Evolutionary conservation across 139 green algal species (phyloP), one percentile per base, ranked within the genome.

Genomic region (Coelastrella sp.): DNA sequence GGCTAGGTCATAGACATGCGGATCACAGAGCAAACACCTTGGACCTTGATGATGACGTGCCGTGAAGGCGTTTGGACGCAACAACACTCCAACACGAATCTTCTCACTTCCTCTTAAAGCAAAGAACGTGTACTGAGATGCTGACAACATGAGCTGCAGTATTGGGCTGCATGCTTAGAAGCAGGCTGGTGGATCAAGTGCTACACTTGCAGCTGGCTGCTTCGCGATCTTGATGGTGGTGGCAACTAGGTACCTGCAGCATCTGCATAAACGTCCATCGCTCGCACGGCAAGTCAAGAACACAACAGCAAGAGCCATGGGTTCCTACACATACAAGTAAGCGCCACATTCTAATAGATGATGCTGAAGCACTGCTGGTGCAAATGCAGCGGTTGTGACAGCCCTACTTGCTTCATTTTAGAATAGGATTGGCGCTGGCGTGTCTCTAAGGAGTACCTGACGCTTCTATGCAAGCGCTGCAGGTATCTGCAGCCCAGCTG

Each of bases 251-350:
- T 19, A 25, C 19, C 14, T 85, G 57, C 35, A 49, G 35, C 35
- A 24, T 56, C 60, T 24, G 19, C 12, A 49, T 49, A 61, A 70
- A 68, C 20, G 19, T 17, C 56, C 20, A 4, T 7, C 20, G 19
- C 12, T 72, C 4, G 17, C 9, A 49, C 79, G 20, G 10, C 79
- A n/a, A 85, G 58, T 15, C 20, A 85, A 57, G 57, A 35, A 49
- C 19, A 76, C 68, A 81, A 24, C 17, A 20, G 27, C 24, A 57
- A 58, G 82, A 59, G 82, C 82, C 27, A 87, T 87, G 82, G 82
- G 60, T 10, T 78, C 25, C 24, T 88, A 90, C 59, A 93, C 88
- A 8, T 93, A 93, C 78, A 68, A 85, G 91, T 93, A 82, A 91
- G 89, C 25, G 12, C 15, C 14, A 35, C 58, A 56, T 4, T 70